Percentiles rank a stretch among this genome's conserved stretches.
Conservation (phyloP, 1,284 basidiomycete genomes). For the Puccinia polysora region DNA sequence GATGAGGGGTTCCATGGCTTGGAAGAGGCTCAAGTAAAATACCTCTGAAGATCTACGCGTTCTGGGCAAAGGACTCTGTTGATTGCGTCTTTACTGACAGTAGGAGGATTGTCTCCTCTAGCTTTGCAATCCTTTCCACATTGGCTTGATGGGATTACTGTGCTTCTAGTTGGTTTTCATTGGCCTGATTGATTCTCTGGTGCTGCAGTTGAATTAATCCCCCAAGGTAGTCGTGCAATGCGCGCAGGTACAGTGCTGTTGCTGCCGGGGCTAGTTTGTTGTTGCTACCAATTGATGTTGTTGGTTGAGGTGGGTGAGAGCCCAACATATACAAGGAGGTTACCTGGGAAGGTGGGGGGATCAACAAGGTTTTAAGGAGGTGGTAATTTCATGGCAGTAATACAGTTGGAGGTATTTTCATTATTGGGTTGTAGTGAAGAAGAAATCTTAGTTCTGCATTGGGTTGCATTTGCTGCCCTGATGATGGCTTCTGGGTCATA, state of each 20-base stretch:
- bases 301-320: too few relatives aligned
- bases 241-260: neutral
- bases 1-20: too few relatives aligned
- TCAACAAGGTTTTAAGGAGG: too few relatives aligned
- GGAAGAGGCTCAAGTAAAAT: too few relatives aligned
- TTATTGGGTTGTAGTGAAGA: neutral
- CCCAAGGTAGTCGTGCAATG: neutral
- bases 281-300: too few relatives aligned
- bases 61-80: too few relatives aligned
- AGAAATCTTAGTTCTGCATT: neutral
- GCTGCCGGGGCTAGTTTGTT: neutral
- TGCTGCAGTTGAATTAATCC: conserved; percentile 4
- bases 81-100: neutral
- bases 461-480: neutral
- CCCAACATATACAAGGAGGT: too few relatives aligned
- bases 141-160: neutral
- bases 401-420: too few relatives aligned
- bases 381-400: too few relatives aligned
- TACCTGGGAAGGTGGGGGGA: too few relatives aligned
- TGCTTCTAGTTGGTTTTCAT: neutral
- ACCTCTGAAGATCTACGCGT: too few relatives aligned
- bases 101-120: neutral
- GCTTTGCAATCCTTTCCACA: neutral
- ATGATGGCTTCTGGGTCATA: neutral
- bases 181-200: neutral